A percentile compares a stretch with the other conserved stretches of the same genome.
Evolutionary conservation across 2,329 filamentous ascomycete species (phyloP).

Genomic region (Trichoderma oligosporum): DNA sequence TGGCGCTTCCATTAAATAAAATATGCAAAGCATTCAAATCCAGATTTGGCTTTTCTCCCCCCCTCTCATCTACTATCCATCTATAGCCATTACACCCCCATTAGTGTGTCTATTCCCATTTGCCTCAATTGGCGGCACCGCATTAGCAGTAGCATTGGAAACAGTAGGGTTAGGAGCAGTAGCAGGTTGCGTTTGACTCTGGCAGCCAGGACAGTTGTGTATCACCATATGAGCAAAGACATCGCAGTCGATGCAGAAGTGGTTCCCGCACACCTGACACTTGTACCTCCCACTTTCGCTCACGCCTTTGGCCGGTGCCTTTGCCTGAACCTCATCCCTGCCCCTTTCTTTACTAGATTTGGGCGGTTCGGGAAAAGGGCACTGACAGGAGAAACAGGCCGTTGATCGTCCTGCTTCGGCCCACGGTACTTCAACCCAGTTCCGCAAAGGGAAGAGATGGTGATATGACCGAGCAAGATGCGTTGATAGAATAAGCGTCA

Average conservation of each 20-base stretch:
- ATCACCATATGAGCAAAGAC: constrained; percentile 90
- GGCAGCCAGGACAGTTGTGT: constrained; percentile 94
- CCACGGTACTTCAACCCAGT: constrained; percentile 92
- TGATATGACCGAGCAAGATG: constrained; percentile 91
- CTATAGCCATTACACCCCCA: constrained; percentile 44
- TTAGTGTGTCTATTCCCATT: constrained; percentile 36
- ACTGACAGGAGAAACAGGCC: constrained; percentile 75
- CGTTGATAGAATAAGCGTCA: constrained; percentile 91
- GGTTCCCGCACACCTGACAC: constrained; percentile 78
- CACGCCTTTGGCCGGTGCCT: constrained; percentile 54
- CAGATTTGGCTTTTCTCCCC: too few species aligned
- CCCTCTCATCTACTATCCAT: constrained; percentile 28
- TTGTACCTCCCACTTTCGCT: constrained; percentile 86
- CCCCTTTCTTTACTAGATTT: background rate
- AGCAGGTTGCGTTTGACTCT: constrained; percentile 36
- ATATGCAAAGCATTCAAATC: too few species aligned
- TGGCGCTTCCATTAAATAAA: background rate
- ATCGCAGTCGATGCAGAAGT: constrained; percentile 98
- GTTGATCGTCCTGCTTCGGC: constrained; percentile 56
- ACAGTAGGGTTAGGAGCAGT: background rate
- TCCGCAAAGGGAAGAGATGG: constrained; percentile 83
- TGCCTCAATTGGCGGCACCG: constrained; percentile 23
- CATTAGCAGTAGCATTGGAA: constrained; percentile 29
- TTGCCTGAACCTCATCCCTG: constrained; percentile 25
- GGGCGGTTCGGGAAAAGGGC: constrained; percentile 58